phyloP scores from a whole-genome alignment of 2,329 filamentous ascomycete species.

The Beauveria sp. region DNA sequence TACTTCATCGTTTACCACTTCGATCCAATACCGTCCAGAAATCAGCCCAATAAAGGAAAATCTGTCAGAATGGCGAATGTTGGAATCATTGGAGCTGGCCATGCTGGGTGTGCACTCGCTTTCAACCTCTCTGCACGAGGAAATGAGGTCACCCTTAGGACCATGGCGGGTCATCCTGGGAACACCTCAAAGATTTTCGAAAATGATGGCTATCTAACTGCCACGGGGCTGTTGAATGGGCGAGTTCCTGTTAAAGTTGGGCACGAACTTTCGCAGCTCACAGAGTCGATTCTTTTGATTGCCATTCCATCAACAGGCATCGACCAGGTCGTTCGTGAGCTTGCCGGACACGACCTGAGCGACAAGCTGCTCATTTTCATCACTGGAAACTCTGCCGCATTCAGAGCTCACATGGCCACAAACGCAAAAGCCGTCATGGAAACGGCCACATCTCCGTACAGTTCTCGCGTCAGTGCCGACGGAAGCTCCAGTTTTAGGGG shows the following conservation, averaged over 20 bases:
- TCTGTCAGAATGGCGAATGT: neutral
- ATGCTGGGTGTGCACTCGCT: conserved; percentile 13
- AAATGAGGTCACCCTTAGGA: conserved; percentile 2
- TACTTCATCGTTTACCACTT: neutral
- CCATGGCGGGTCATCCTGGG: conserved; percentile 6
- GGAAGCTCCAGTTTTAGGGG: conserved; percentile 10
- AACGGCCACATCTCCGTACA: conserved; percentile 11
- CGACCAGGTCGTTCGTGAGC: neutral
- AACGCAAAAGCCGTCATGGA: conserved; percentile 9
- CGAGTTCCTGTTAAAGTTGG: neutral
- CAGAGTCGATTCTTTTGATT: neutral
- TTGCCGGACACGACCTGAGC: neutral
- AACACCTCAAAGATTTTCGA: neutral
- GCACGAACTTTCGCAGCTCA: neutral
- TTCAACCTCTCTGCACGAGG: conserved; percentile 10
- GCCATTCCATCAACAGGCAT: conserved; percentile 3
- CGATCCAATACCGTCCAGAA: too few species aligned
- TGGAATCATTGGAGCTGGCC: conserved; percentile 13
- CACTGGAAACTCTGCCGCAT: neutral
- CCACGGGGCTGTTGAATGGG: neutral
- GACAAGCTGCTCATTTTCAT: conserved; percentile 1
- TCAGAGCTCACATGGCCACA: neutral
- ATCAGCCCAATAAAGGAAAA: neutral
- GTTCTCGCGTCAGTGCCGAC: conserved; percentile 11
- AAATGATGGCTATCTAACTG: neutral